Evolutionary conservation across 352 stramenopile species (phyloP).

Genomic region (Phytopythium chamaehyphon): DNA sequence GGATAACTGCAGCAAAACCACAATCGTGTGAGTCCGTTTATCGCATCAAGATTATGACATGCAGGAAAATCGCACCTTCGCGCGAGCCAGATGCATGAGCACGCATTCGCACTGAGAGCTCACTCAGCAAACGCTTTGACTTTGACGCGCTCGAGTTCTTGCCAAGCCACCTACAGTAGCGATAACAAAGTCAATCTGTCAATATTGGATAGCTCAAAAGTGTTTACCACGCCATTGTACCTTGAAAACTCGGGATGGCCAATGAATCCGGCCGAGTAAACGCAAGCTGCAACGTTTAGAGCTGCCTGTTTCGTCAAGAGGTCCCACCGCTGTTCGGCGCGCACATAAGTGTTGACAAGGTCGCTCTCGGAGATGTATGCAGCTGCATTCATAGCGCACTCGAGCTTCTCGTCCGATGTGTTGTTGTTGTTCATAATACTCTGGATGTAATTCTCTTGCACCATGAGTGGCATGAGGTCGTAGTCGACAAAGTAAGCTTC

Average conservation of each 20-base stretch:
- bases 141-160: conserved; percentile 97
- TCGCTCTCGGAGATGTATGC: conserved; percentile 90
- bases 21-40: conserved; percentile 4
- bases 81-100: conserved; percentile 78
- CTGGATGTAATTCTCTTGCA: conserved; percentile 91
- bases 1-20: conserved; percentile 56
- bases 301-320: conserved; percentile 90
- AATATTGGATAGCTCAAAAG: too few species aligned
- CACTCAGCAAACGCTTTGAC: conserved; percentile 92
- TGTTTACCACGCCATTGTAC: conserved; percentile 28
- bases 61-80: conserved; percentile 37
- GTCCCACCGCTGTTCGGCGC: conserved; percentile 92
- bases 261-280: conserved; percentile 81
- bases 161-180: conserved; percentile 90
- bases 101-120: conserved; percentile 95
- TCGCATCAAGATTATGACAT: background rate
- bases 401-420: conserved; percentile 73
- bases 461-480: conserved; percentile 95
- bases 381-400: conserved; percentile 83
- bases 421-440: conserved; percentile 77
- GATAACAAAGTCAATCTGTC: background rate
- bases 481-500: conserved; percentile 99
- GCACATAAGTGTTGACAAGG: conserved; percentile 72
- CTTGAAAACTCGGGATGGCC: conserved; percentile 88
- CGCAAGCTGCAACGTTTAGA: conserved; percentile 86